Evolutionary conservation across 352 stramenopile genomes (phyloP).

Genomic region (Phytophthora aleatoria): DNA sequence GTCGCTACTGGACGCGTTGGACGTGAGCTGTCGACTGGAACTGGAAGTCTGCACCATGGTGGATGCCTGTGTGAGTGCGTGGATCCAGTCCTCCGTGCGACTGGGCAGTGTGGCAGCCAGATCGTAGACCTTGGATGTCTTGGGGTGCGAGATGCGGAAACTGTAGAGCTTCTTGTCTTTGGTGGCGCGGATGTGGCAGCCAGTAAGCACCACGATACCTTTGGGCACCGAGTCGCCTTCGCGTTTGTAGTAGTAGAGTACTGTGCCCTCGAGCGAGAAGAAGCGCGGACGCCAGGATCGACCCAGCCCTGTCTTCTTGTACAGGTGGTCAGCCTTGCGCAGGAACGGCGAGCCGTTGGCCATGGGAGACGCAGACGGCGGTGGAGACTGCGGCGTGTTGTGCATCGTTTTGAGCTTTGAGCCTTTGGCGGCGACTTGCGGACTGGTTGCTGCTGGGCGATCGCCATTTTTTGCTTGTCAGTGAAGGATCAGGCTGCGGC

Average conservation of each 20-base stretch:
- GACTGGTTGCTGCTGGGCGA: slow-evolving; percentile 13
- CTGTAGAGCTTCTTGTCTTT: slow-evolving; percentile 76
- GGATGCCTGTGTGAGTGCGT: slow-evolving; percentile 48
- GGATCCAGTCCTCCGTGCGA: slow-evolving; percentile 65
- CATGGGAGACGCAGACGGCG: background rate
- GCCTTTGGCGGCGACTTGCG: slow-evolving; percentile 15
- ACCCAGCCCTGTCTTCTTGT: slow-evolving; percentile 66
- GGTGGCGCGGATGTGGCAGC: slow-evolving; percentile 54
- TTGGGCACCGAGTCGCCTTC: slow-evolving; percentile 63
- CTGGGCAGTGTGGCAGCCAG: slow-evolving; percentile 60
- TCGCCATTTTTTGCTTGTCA: slow-evolving; percentile 16
- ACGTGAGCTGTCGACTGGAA: background rate
- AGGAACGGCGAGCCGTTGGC: slow-evolving; percentile 26
- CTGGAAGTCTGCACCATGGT: slow-evolving; percentile 25
- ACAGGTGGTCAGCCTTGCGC: slow-evolving; percentile 63
- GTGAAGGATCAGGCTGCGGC: slow-evolving; percentile 6
- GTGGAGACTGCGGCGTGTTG: slow-evolving; percentile 16
- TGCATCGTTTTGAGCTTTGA: slow-evolving; percentile 1
- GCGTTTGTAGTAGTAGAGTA: slow-evolving; percentile 81
- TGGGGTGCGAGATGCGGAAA: slow-evolving; percentile 75
- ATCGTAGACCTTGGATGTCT: slow-evolving; percentile 73
- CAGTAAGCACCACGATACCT: slow-evolving; percentile 70
- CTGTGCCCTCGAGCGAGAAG: slow-evolving; percentile 66
- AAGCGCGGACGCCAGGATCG: slow-evolving; percentile 68
- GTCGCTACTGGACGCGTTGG: slow-evolving; percentile 25